These are phyloP conservation scores for Glycine soja DNA, from an alignment of 306 rosid genomes.

Conservation along the genomic window DNA sequence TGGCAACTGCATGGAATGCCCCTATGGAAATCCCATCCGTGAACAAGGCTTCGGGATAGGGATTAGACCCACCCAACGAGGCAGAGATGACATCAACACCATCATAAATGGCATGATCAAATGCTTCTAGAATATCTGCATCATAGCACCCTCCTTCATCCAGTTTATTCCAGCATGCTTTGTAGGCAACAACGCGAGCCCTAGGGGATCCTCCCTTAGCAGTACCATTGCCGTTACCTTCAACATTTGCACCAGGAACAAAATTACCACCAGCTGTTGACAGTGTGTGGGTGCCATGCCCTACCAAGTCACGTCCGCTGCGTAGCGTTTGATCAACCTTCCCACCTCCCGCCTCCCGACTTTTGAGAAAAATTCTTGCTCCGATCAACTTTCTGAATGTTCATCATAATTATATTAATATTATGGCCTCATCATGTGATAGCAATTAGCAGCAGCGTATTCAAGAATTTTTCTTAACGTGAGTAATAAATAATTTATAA, in stretches of 20 bases:
- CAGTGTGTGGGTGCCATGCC: constrained; percentile 78
- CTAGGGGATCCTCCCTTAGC: constrained; percentile 83
- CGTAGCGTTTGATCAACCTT: background rate
- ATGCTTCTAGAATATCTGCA: constrained; percentile 64
- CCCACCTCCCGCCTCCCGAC: constrained; percentile 15
- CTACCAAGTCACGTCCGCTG: constrained; percentile 59
- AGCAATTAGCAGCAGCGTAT: too few relatives aligned
- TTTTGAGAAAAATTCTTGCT: constrained; percentile 63
- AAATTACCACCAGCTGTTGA: constrained; percentile 78
- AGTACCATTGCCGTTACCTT: constrained; percentile 69
- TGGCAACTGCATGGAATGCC: constrained; percentile 61
- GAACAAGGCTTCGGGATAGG: constrained; percentile 19
- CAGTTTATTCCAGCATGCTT: constrained; percentile 62
- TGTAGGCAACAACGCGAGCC: constrained; percentile 74
- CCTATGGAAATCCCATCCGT: constrained; percentile 56
- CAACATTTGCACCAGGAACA: constrained; percentile 46
- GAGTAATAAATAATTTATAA: too few relatives aligned
- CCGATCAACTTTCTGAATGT: constrained; percentile 70
- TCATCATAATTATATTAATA: too few relatives aligned
- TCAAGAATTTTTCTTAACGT: too few relatives aligned
- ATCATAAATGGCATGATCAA: constrained; percentile 70
- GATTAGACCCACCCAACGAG: constrained; percentile 56
- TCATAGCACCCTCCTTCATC: constrained; percentile 53
- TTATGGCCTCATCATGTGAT: too few relatives aligned
- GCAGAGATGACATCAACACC: constrained; percentile 70